Percentiles rank a stretch among this genome's conserved stretches.
Evolutionary conservation across 2,329 filamentous ascomycete genomes (phyloP).

Genomic region (Diaporthe sp.): DNA sequence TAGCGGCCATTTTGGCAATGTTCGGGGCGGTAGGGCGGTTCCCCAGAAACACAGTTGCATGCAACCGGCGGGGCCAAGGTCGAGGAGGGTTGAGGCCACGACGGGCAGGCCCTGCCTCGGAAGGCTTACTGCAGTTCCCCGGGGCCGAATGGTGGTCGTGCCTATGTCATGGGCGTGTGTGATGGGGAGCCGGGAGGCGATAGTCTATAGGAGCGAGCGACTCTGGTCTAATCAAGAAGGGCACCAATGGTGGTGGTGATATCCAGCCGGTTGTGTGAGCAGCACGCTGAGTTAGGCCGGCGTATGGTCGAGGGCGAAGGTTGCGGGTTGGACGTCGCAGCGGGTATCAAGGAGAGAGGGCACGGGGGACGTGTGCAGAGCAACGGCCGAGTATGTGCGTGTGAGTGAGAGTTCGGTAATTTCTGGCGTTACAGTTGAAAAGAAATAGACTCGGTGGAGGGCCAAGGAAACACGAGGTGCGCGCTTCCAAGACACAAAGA

Average conservation of each 20-base stretch:
- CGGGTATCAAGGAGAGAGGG: slow-evolving; percentile 12
- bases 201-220: not conserved
- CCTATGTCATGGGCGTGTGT: slow-evolving; percentile 12
- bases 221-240: slow-evolving; percentile 9
- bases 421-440: slow-evolving; percentile 9
- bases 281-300: not conserved
- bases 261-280: not conserved
- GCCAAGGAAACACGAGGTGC: slow-evolving; percentile 10
- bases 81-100: slow-evolving; percentile 14
- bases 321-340: slow-evolving; percentile 7
- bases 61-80: slow-evolving; percentile 14
- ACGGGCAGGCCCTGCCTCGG: slow-evolving; percentile 32
- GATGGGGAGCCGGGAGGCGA: not conserved
- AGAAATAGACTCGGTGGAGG: slow-evolving; percentile 16
- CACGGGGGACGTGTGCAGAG: slow-evolving; percentile 12
- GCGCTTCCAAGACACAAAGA: slow-evolving; percentile 16
- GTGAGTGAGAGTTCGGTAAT: not conserved
- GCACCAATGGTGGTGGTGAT: not conserved
- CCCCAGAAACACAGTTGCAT: slow-evolving; percentile 7
- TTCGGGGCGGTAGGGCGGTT: slow-evolving; percentile 15
- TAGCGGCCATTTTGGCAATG: slow-evolving; percentile 39
- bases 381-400: not conserved
- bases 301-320: not conserved
- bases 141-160: slow-evolving; percentile 7
- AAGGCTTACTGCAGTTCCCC: slow-evolving; percentile 28